phyloP scores from a whole-genome alignment of 176 grass and related monocot genomes.

The Carex kokanica region DNA sequence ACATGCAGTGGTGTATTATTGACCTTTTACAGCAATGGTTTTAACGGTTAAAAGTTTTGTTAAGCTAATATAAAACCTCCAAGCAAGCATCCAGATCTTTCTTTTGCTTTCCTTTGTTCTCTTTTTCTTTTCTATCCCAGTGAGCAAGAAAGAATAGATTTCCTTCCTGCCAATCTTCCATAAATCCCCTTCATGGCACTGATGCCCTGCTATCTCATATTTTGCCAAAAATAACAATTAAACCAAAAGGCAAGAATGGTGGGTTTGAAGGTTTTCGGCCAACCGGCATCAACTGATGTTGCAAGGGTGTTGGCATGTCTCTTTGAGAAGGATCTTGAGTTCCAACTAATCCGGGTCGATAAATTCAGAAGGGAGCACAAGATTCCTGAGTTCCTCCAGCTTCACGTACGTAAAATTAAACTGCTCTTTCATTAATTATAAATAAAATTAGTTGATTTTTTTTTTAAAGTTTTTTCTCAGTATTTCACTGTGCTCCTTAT shows the following conservation, averaged over 20 bases:
- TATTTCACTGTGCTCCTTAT: background rate
- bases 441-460: background rate
- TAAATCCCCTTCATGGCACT: conserved; percentile 36
- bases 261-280: conserved; percentile 71
- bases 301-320: conserved; percentile 81
- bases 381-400: conserved; percentile 82
- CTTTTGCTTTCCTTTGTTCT: conserved; percentile 39
- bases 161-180: conserved; percentile 27
- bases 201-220: conserved; percentile 29
- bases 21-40: background rate
- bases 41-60: background rate
- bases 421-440: background rate
- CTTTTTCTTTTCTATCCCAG: conserved; percentile 39
- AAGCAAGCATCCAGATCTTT: conserved; percentile 55
- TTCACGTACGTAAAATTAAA: conserved; percentile 36
- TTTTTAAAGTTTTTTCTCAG: conserved; percentile 1
- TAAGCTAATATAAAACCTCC: conserved; percentile 19
- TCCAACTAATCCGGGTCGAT: conserved; percentile 79
- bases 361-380: conserved; percentile 63
- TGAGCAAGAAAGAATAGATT: conserved; percentile 62
- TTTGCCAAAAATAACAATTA: conserved; percentile 34
- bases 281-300: conserved; percentile 73
- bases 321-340: conserved; percentile 85
- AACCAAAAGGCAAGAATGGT: conserved; percentile 35
- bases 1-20: conserved; percentile 8